Evolutionary conservation across 148 eudicot species (phyloP).

Genomic region (Nepenthes mirabilis): DNA sequence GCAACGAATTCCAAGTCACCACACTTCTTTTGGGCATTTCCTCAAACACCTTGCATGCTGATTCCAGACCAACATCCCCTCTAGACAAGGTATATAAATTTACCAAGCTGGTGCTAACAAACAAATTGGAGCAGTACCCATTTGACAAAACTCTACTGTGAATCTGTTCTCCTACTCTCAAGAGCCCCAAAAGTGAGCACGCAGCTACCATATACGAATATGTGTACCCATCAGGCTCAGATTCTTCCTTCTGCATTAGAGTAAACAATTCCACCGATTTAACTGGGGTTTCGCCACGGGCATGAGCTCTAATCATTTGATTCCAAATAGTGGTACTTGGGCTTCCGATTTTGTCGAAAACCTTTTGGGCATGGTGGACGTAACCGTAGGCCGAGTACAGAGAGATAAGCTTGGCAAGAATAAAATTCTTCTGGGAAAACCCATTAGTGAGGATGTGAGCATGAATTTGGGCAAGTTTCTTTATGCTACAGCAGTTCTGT

Average conservation of each 20-base stretch:
- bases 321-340: conserved; percentile 44
- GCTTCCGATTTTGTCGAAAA: conserved; percentile 21
- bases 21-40: conserved; percentile 44
- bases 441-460: conserved; percentile 40
- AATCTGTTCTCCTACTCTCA: conserved; percentile 41
- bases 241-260: conserved; percentile 20
- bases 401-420: conserved; percentile 25
- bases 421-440: conserved; percentile 24
- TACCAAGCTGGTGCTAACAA: conserved; percentile 42
- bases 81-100: conserved; percentile 29
- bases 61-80: conserved; percentile 12
- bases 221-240: conserved; percentile 37
- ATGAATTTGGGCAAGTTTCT: conserved; percentile 36
- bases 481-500: conserved; percentile 20
- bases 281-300: conserved; percentile 7
- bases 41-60: conserved; percentile 34
- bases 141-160: conserved; percentile 42
- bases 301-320: conserved; percentile 40
- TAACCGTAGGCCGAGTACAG: conserved; percentile 20
- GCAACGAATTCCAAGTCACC: conserved; percentile 48
- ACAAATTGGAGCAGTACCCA: conserved; percentile 39
- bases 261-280: conserved; percentile 21
- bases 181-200: conserved; percentile 27
- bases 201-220: conserved; percentile 29
- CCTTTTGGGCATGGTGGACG: conserved; percentile 19